Evolutionary conservation across 305 asterid genomes (phyloP).

Genomic region (Fraxinus baroniana): DNA sequence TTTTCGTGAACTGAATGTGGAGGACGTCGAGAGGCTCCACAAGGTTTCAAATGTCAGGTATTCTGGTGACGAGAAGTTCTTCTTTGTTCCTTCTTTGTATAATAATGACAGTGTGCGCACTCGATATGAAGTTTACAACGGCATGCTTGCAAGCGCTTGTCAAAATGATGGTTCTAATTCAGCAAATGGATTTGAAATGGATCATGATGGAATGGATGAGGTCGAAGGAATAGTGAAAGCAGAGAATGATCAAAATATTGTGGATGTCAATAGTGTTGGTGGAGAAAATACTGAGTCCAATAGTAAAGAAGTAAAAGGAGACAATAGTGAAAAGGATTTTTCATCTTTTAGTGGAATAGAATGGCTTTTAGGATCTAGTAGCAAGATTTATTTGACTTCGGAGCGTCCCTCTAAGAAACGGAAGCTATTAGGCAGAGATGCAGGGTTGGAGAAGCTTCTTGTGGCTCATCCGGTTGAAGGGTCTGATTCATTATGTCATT

Average conservation of each 20-base stretch:
- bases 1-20: conserved; percentile 64
- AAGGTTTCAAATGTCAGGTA: conserved; percentile 37
- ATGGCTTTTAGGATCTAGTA: conserved; percentile 96
- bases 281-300: conserved; percentile 26
- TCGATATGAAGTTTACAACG: conserved; percentile 28
- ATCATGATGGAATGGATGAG: conserved; percentile 23
- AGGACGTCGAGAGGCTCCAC: conserved; percentile 64
- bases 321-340: conserved; percentile 29
- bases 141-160: conserved; percentile 32
- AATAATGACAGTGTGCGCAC: conserved; percentile 28
- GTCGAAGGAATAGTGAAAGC: conserved; percentile 34
- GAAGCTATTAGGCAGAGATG: conserved; percentile 85
- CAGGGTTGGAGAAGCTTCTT: conserved; percentile 89
- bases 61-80: conserved; percentile 46
- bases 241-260: conserved; percentile 41
- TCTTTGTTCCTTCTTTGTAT: conserved; percentile 44
- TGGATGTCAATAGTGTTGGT: conserved; percentile 56
- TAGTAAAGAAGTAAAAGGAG: conserved; percentile 27
- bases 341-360: conserved; percentile 65
- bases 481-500: conserved; percentile 67
- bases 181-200: conserved; percentile 33
- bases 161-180: conserved; percentile 24
- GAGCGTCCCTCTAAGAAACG: conserved; percentile 91
- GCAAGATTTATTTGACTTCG: conserved; percentile 77
- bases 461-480: conserved; percentile 77